Base-by-base conservation (phyloP, 1,284 basidiomycete genomes). In the Ustilago trichophora region DNA sequence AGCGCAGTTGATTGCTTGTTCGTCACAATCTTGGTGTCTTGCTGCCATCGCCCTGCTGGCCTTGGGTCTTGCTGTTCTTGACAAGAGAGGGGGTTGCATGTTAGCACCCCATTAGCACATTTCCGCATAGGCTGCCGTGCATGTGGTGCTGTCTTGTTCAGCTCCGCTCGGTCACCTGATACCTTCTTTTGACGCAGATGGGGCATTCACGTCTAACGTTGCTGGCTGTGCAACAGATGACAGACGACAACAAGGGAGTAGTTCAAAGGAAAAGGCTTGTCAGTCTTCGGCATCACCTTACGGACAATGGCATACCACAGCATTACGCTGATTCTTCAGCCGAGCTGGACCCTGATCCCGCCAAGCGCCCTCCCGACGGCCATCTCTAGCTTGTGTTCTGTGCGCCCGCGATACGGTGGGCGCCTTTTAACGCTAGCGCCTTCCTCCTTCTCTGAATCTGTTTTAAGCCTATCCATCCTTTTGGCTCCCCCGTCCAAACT, bases 101-200 rank as follows among this genome's bases (percentile, higher is more conserved):
- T n/a, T n/a, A n/a, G n/a, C n/a, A n/a, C n/a, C n/a, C n/a, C n/a
- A n/a, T n/a, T n/a, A n/a, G n/a, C n/a, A n/a, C n/a, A 22, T 32
- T 29, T 35, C 34, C 44, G 24, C 6, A 22, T 3, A 38, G 26
- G 26, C 25, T 48, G 36, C 19, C 36, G 18, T 48, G 36, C 46
- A 38, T 34, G 46, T 35, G 27, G 46, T 36, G 33, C 21, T 21
- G 19, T 33, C 44, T 13, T 25, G n/a, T 22, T 15, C 25, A 38
- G 38, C 46, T 48, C 46, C 35, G 46, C 46, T 10, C 16, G 12
- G 42, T n/a, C 11, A 15, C 15, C 26, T 16, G 34, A n/a, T 22
- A 15, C 35, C 18, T 12, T 12, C n/a, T 9, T 18, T 31, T 29
- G 26, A n/a, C n/a, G n/a, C n/a, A n/a, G n/a, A n/a, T n/a, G n/a